Conservation (phyloP, 73 alveolate species). For the Tetrahymena malaccensis region DNA sequence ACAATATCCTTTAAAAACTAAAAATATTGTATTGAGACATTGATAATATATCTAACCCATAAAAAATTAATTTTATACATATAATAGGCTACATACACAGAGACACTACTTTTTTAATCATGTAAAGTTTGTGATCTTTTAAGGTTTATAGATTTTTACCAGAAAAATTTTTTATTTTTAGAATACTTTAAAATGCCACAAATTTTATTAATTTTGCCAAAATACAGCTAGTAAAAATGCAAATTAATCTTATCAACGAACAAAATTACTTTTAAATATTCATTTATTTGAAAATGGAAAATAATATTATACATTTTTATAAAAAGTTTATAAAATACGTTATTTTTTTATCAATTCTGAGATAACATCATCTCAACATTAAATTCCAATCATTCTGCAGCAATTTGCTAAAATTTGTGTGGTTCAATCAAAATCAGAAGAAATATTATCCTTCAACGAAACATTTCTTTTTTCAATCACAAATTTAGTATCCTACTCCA, state of each 20-base stretch:
- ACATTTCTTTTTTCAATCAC: background rate
- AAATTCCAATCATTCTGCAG: background rate
- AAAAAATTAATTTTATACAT: too few relatives aligned
- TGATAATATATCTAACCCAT: too few relatives aligned
- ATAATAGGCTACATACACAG: background rate
- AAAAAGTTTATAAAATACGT: background rate
- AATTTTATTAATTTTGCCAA: background rate
- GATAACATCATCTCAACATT: background rate
- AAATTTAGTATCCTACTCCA: background rate
- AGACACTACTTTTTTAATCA: background rate
- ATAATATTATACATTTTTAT: too few relatives aligned
- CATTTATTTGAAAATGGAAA: background rate
- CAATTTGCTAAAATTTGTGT: background rate
- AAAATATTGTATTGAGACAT: too few relatives aligned
- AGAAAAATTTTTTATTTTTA: background rate
- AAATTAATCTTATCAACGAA: background rate
- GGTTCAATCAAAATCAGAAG: background rate
- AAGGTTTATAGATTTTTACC: background rate
- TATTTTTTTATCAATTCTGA: background rate
- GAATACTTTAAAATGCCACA: background rate
- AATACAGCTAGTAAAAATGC: background rate
- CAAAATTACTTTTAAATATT: background rate
- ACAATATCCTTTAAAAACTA: background rate
- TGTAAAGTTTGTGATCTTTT: background rate
- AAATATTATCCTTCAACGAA: background rate